These are phyloP conservation scores for Mycena filopes DNA, from an alignment of 768 basidiomycete species.

Conservation along the genomic window DNA sequence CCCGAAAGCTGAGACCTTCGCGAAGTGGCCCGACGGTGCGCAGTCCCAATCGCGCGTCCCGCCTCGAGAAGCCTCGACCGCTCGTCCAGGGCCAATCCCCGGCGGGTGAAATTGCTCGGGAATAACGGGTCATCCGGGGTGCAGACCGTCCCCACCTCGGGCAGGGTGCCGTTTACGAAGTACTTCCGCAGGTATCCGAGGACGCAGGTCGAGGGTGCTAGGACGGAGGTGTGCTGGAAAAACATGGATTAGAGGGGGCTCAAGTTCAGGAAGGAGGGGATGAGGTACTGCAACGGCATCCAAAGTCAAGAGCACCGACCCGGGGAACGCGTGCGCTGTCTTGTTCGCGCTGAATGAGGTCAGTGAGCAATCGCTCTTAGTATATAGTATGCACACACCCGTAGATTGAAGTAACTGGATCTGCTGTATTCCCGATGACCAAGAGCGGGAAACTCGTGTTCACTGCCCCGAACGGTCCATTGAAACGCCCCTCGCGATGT, in stretches of 20 bases:
- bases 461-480: slow-evolving; percentile 38
- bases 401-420: slow-evolving; percentile 24
- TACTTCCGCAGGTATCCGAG: slow-evolving; percentile 6
- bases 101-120: too few species aligned
- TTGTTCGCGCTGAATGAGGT: background rate
- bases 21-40: too few species aligned
- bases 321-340: background rate
- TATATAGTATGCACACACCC: slow-evolving; percentile 6
- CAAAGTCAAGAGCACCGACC: background rate
- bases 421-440: slow-evolving; percentile 37
- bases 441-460: slow-evolving; percentile 47
- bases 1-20: too few species aligned
- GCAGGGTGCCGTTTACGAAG: slow-evolving; percentile 9
- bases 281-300: background rate
- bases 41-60: too few species aligned
- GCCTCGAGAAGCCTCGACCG: too few species aligned
- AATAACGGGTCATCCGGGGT: background rate
- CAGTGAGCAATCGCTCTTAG: background rate
- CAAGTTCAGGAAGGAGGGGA: too few species aligned
- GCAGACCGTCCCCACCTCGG: slow-evolving; percentile 9
- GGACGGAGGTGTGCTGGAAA: slow-evolving; percentile 6
- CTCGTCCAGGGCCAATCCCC: too few species aligned
- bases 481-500: slow-evolving; percentile 25
- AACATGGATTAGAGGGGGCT: too few species aligned
- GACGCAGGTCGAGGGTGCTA: slow-evolving; percentile 1